Evolutionary conservation across 768 basidiomycete species (phyloP).

Genomic region (Russula ochroleuca): DNA sequence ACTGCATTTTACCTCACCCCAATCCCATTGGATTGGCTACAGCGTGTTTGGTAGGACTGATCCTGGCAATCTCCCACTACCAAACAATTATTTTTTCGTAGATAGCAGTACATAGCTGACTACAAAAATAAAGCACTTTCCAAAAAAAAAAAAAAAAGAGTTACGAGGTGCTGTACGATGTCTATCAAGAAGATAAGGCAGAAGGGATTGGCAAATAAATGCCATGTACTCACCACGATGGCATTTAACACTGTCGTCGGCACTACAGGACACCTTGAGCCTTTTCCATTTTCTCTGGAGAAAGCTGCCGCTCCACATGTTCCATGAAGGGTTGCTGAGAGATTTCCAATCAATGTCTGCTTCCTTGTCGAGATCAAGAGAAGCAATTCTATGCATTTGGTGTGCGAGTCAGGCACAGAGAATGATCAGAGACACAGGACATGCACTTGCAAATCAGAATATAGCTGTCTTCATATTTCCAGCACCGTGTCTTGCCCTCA

Average conservation of each 20-base stretch:
- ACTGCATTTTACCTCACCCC: no score
- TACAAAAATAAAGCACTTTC: no score
- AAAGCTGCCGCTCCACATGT: background rate
- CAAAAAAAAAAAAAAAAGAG: no score
- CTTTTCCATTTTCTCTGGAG: background rate
- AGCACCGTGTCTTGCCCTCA: background rate
- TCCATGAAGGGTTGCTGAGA: background rate
- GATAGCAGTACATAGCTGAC: no score
- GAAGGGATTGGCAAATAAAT: background rate
- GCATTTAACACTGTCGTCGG: background rate
- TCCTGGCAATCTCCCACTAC: no score
- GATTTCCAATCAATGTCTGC: conserved; percentile 2
- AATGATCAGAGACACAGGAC: background rate
- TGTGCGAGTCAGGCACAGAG: background rate
- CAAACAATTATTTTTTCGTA: no score
- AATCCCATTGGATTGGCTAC: no score
- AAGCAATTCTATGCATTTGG: background rate
- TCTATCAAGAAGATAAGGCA: background rate
- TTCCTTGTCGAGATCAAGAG: background rate
- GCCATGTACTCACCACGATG: background rate
- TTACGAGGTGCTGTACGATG: background rate
- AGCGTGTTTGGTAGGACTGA: no score
- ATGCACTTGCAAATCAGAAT: background rate
- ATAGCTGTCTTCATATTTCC: background rate
- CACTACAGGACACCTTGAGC: background rate